Base-by-base conservation (phyloP, 306 rosid species). In the Vigna unguiculata region DNA sequence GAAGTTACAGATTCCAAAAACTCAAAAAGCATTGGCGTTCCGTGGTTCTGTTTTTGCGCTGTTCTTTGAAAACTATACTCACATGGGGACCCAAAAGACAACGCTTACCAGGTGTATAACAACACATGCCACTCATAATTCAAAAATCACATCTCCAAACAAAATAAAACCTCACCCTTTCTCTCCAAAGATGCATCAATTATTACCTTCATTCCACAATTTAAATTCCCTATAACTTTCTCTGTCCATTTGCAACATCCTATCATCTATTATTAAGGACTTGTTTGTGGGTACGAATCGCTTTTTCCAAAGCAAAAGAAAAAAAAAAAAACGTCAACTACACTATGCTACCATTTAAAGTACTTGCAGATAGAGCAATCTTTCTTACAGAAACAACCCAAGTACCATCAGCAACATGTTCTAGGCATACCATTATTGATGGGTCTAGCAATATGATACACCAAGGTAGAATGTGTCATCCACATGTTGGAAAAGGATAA, bases 51-150 rank as follows among this genome's bases (percentile, higher is more conserved):
- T 41, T 40, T 62, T 72, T 59, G 43, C 34, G 19, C 48, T 61
- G 49, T 51, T 36, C 32, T 61, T 40, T 52, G 5, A 24, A 25
- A 10, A 49, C 71, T 70, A 48, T 6, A 15, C 21, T 72, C 78
- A 67, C 74, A 53, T 75, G 86, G 74, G 19, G 34, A 65, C 51
- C 13, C 28, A 71, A 40, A 72, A 71, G 59, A 47, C 30, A 15
- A 72, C 9, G 57, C 46, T 30, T 30, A 4, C 34, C 0, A 4
- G 7, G 36, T 32, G 36, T 32, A 4, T 32, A 32, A 32, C 36
- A 32, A 5, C 19, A 49, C 53, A 63, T 63, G 80, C 63, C 11
- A 51, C 34, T 53, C 80, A 38, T 32, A 4, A 64, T 76, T 66
- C 49, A 75, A 11, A 61, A 19, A 20, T 17, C 14, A 11, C 34